These are phyloP conservation scores for Byssothecium circinans DNA, from an alignment of 2,329 filamentous ascomycete species.

Conservation along the genomic window DNA sequence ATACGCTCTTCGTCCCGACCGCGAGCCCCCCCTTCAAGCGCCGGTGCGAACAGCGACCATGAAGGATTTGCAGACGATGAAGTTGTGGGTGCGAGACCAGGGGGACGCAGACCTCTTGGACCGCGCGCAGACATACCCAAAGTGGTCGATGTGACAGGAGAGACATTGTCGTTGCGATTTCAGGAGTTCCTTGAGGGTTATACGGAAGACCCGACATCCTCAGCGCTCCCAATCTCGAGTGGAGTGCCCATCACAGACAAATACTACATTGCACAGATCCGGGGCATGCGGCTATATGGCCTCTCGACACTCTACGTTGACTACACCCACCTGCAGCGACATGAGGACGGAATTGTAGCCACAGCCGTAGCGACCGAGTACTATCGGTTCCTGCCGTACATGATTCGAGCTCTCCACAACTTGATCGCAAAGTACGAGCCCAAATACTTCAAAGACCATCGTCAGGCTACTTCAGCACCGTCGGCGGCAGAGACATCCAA, in stretches of 20 bases:
- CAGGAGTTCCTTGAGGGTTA: constrained; percentile 81
- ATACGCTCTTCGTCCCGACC: constrained; percentile 56
- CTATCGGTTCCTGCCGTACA: constrained; percentile 91
- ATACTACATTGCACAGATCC: constrained; percentile 83
- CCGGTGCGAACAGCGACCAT: constrained; percentile 57
- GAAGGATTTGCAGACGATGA: constrained; percentile 65
- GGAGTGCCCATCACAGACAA: constrained; percentile 70
- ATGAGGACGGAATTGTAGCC: constrained; percentile 78
- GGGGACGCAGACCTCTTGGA: constrained; percentile 40
- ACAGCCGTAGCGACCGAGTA: constrained; percentile 87
- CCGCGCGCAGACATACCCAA: constrained; percentile 64
- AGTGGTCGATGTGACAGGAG: constrained; percentile 75
- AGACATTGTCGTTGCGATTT: constrained; percentile 74
- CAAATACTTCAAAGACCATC: constrained; percentile 88
- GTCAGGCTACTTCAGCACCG: constrained; percentile 75
- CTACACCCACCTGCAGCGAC: constrained; percentile 77
- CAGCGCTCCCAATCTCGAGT: constrained; percentile 66
- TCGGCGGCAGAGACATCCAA: constrained; percentile 68
- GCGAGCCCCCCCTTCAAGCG: constrained; percentile 55
- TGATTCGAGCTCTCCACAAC: constrained; percentile 85
- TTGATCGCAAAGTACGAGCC: constrained; percentile 94
- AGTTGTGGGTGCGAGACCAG: constrained; percentile 56
- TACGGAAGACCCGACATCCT: constrained; percentile 68
- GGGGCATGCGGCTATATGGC: constrained; percentile 70
- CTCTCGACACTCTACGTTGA: constrained; percentile 88